These are phyloP conservation scores for Malbranchea zuffiana DNA, from an alignment of 2,329 filamentous ascomycete species.

Conservation along the genomic window DNA sequence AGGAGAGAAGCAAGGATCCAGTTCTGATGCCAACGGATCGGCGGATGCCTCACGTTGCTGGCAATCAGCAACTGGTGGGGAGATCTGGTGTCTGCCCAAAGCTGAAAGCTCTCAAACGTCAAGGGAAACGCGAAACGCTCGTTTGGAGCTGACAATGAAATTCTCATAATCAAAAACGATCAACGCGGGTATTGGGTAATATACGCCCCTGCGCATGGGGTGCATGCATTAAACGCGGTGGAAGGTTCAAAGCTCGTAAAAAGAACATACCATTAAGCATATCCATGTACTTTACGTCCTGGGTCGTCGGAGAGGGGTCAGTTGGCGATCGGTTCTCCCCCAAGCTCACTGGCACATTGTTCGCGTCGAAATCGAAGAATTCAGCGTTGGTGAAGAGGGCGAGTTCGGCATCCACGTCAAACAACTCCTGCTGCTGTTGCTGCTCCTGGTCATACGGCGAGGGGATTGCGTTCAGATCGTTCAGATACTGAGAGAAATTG, in stretches of 20 bases:
- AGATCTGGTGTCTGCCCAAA: too few relatives aligned
- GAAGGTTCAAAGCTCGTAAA: neutral
- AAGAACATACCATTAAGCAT: constrained; percentile 33
- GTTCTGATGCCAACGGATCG: too few relatives aligned
- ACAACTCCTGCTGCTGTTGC: constrained; percentile 45
- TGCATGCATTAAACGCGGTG: too few relatives aligned
- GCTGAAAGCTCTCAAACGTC: too few relatives aligned
- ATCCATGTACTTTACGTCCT: constrained; percentile 33
- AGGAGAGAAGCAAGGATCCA: too few relatives aligned
- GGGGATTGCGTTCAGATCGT: constrained; percentile 65
- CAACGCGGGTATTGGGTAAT: neutral
- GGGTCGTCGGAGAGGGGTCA: constrained; percentile 16
- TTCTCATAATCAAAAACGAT: neutral
- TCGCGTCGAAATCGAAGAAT: constrained; percentile 63
- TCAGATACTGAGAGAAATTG: constrained; percentile 83
- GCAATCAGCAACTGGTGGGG: too few relatives aligned
- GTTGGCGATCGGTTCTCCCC: constrained; percentile 17
- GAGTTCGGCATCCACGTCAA: constrained; percentile 59
- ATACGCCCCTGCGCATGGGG: neutral
- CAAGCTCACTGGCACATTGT: constrained; percentile 12
- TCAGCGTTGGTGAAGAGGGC: constrained; percentile 72
- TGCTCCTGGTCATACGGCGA: constrained; percentile 52
- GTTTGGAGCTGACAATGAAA: too few relatives aligned
- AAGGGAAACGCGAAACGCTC: too few relatives aligned
- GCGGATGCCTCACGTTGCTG: too few relatives aligned